Evolutionary conservation across 2,329 filamentous ascomycete genomes (phyloP).

Genomic region (Trichophyton mentagrophytes): DNA sequence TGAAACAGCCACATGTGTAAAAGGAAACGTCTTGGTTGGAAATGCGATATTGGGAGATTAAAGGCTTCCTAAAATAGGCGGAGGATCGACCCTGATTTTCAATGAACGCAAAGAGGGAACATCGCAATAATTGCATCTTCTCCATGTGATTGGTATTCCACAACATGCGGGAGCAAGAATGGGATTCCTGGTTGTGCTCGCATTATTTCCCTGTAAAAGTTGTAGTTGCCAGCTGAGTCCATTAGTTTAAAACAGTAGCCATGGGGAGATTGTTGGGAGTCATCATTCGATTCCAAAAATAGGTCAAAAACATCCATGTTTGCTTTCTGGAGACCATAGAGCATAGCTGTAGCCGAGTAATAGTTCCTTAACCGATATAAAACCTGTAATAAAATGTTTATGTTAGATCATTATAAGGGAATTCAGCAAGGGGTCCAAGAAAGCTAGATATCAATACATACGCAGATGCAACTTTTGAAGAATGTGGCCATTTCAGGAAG

Average conservation of each 20-base stretch:
- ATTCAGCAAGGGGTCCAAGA: not conserved
- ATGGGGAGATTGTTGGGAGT: not conserved
- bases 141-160: constrained; percentile 17
- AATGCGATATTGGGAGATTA: not conserved
- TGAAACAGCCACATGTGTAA: not conserved
- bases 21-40: constrained; percentile 1
- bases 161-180: constrained; percentile 28
- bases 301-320: constrained; percentile 10
- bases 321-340: constrained; percentile 26
- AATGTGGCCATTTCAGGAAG: constrained; percentile 22
- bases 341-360: constrained; percentile 26
- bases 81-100: not conserved
- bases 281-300: not conserved
- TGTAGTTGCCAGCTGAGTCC: constrained; percentile 24
- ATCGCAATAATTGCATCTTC: constrained; percentile 7
- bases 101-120: constrained; percentile 11
- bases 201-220: constrained; percentile 25
- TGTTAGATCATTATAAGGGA: not conserved
- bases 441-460: constrained; percentile 14
- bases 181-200: constrained; percentile 24
- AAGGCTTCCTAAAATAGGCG: not conserved
- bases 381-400: constrained; percentile 14
- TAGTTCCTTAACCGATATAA: constrained; percentile 24
- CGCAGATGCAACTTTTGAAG: constrained; percentile 26
- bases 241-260: constrained; percentile 17